These are phyloP conservation scores for Erythrobasidium yunnanense DNA, from an alignment of 768 basidiomycete genomes.

Conservation along the genomic window DNA sequence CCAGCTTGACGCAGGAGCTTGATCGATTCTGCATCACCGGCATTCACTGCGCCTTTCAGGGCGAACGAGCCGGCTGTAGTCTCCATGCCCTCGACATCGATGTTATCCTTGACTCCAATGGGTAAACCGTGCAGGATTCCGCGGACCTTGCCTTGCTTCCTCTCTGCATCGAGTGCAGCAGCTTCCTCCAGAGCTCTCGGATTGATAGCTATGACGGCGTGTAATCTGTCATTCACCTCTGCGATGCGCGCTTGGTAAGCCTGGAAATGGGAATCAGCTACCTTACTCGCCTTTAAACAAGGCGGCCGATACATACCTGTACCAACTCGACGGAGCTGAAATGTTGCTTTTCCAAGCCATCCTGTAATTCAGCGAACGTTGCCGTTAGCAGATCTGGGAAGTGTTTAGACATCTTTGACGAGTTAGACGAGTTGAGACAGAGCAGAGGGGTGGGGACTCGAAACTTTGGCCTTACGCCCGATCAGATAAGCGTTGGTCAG, in stretches of 20 bases:
- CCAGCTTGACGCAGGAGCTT: constrained; percentile 41
- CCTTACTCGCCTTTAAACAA: neutral
- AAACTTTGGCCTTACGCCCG: too few species aligned
- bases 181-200: constrained; percentile 44
- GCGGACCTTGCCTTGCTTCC: constrained; percentile 37
- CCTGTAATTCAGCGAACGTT: constrained; percentile 43
- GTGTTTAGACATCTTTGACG: neutral
- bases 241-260: constrained; percentile 46
- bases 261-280: neutral
- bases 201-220: constrained; percentile 45
- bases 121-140: constrained; percentile 45
- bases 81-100: constrained; percentile 44
- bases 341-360: constrained; percentile 41
- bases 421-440: too few species aligned
- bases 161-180: constrained; percentile 41
- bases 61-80: constrained; percentile 45
- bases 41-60: constrained; percentile 41
- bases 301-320: constrained; percentile 30
- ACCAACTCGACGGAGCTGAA: constrained; percentile 47
- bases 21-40: constrained; percentile 45
- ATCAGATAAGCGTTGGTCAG: too few species aligned
- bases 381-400: constrained; percentile 46
- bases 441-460: too few species aligned
- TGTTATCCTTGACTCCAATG: constrained; percentile 43
- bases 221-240: constrained; percentile 42